Evolutionary conservation across 345 rosid species (phyloP), one percentile per base, ranked within the genome.

Genomic region (Kernera saxatilis): DNA sequence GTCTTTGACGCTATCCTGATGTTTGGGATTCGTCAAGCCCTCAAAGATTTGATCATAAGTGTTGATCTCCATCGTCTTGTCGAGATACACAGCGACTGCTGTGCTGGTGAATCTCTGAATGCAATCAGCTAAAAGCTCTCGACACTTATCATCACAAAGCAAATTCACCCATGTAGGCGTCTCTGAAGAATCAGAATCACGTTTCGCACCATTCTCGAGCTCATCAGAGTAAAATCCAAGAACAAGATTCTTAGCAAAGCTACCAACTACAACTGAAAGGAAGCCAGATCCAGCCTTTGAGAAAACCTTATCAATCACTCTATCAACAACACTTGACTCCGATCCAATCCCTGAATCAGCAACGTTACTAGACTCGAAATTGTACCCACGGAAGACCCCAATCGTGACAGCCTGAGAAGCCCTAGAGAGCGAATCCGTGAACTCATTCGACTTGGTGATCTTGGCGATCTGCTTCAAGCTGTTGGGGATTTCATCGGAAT

Each of bases 171-270:
- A 95, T 33, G 10, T 33, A 0, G 85, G 81, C n/a, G 81, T 52
- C 62, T 79, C 84, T 2, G 84, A 75, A 13, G 73, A 74, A 22
- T 52, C 46, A 26, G 76, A 74, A 13, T 63, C 68, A 29, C 19
- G 54, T 33, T 56, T 55, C 27, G 54, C 69, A 39, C 44, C 53
- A 60, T 21, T 48, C 53, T 43, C 53, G 6, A 39, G 43, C 61
- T 48, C 60, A 33, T 54, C 62, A 1, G 93, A 74, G 82, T 84
- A 84, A 72, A 87, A 88, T 1, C 96, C 99, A 81, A 90, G 70
- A 43, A 90, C 94, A 71, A 95, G 79, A 84, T 90, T 95, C 84
- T 80, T 85, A 2, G 99, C 97, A 77, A 95, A 90, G 76, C 97
- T 95, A 78, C 97, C 97, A 19, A 86, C 87, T 21, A 95, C 82